A percentile compares a stretch with the other conserved stretches of the same genome.
Conservation (phyloP, 306 rosid genomes). For the Lotus japonicus region DNA sequence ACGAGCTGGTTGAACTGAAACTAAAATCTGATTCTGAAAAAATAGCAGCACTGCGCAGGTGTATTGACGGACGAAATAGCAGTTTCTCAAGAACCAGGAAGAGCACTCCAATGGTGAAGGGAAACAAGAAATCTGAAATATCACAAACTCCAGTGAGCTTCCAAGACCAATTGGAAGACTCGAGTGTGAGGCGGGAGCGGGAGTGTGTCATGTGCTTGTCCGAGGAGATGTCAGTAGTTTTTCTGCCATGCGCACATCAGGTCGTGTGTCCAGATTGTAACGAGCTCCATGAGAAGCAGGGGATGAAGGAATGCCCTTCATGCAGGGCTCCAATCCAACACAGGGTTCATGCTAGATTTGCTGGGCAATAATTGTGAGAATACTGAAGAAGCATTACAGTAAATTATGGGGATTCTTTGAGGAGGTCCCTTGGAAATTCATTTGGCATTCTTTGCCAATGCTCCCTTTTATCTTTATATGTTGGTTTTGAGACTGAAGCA, state of each 20-base stretch:
- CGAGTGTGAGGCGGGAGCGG: conserved; percentile 44
- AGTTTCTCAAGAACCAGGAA: conserved; percentile 4
- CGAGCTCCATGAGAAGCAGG: conserved; percentile 57
- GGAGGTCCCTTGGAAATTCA: conserved; percentile 1
- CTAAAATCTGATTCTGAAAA: conserved; percentile 33
- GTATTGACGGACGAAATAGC: conserved; percentile 24
- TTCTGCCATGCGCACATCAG: conserved; percentile 68
- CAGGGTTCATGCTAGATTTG: conserved; percentile 44
- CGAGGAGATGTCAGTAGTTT: conserved; percentile 57
- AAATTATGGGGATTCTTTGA: background rate
- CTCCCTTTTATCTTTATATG: background rate
- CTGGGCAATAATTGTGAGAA: conserved; percentile 2
- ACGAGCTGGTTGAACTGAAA: conserved; percentile 29
- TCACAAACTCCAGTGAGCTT: background rate
- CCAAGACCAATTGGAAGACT: background rate
- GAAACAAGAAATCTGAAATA: conserved; percentile 17
- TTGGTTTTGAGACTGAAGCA: conserved; percentile 9
- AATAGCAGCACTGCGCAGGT: conserved; percentile 38
- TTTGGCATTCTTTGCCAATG: too few species aligned
- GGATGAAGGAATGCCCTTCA: conserved; percentile 71
- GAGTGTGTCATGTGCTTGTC: conserved; percentile 76
- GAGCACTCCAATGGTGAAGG: conserved; percentile 10
- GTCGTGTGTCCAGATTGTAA: conserved; percentile 57
- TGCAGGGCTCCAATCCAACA: conserved; percentile 47
- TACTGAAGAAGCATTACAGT: background rate